A percentile compares a stretch with the other conserved stretches of the same genome.
Evolutionary conservation across 768 basidiomycete genomes (phyloP).

Genomic region (Mycena vitilis): DNA sequence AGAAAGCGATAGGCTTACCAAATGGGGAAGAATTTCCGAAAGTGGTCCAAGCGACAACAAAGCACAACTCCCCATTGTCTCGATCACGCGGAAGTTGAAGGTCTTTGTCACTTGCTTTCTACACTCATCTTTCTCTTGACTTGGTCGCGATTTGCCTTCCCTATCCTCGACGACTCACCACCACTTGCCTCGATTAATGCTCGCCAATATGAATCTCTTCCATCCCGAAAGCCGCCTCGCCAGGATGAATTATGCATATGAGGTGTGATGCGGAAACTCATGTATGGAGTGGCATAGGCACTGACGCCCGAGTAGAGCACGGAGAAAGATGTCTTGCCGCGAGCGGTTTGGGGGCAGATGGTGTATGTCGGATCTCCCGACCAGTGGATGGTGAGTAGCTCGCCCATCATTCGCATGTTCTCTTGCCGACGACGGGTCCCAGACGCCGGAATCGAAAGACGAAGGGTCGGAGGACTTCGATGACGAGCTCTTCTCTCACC

Average conservation of each 20-base stretch:
- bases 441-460: neutral
- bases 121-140: neutral
- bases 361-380: neutral
- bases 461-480: neutral
- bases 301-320: neutral
- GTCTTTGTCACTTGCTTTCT: neutral
- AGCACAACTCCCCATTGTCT: neutral
- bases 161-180: neutral
- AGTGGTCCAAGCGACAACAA: neutral
- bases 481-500: neutral
- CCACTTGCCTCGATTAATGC: neutral
- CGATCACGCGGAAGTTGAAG: conserved; percentile 3
- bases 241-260: neutral
- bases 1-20: neutral
- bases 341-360: conserved; percentile 1
- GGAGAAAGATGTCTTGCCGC: neutral
- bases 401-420: no score
- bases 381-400: neutral
- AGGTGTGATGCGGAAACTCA: neutral
- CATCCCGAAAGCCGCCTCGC: neutral
- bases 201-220: neutral
- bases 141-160: no score
- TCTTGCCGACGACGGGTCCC: no score
- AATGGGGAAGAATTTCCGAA: neutral
- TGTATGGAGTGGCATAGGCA: no score